Percentiles rank a stretch among this genome's conserved stretches.
Conservation (phyloP, 2,329 filamentous ascomycete species). For the Ceratocystis papillata region DNA sequence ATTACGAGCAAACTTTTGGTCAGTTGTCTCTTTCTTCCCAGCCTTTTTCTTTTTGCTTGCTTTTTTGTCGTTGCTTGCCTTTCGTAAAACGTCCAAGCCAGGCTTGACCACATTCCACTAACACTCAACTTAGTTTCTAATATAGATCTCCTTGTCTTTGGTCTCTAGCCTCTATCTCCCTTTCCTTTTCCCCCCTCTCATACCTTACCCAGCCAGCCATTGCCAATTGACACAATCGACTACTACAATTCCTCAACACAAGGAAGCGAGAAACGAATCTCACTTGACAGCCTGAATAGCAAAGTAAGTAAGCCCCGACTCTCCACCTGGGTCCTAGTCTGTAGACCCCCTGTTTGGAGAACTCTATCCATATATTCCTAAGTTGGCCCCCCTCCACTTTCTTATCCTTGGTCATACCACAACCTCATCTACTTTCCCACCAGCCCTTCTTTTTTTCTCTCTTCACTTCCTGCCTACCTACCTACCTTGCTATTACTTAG, state of each 20-base stretch:
- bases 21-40: neutral
- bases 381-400: constrained; percentile 2
- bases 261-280: constrained; percentile 9
- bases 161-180: neutral
- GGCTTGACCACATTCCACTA: neutral
- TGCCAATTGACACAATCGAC: neutral
- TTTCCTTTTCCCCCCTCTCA: neutral
- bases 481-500: neutral
- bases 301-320: neutral
- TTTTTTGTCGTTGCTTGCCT: neutral
- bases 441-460: constrained; percentile 11
- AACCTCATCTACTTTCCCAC: constrained; percentile 1
- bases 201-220: neutral
- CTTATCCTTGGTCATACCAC: constrained; percentile 8
- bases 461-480: neutral
- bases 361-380: constrained; percentile 8
- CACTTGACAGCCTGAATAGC: neutral
- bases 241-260: constrained; percentile 9
- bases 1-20: neutral
- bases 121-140: neutral
- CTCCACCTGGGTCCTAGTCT: neutral
- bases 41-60: neutral
- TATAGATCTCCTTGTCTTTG: constrained; percentile 8
- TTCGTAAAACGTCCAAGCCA: constrained; percentile 6
- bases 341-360: neutral